Base-by-base conservation (phyloP, 2,329 filamentous ascomycete genomes). In the Bisporella sp. region DNA sequence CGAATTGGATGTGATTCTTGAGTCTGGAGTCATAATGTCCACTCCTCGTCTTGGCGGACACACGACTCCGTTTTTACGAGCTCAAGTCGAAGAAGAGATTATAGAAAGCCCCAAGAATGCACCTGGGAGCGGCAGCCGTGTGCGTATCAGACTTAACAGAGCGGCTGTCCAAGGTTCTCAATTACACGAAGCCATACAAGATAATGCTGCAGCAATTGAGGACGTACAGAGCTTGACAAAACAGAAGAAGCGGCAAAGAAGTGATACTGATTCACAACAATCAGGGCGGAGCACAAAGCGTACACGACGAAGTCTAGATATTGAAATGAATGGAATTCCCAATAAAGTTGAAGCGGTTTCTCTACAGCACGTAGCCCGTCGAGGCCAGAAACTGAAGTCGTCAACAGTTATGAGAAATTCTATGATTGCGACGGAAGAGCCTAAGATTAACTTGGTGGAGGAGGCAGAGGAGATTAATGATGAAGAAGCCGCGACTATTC, bases 101-200 rank as follows among this genome's bases (percentile, higher is more conserved):
- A 68, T 66, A 35, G 77, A 82, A 58, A 81, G 77, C 50, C 79
- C 80, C 0, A 65, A 58, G 6, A 63, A 76, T 55, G 77, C 77
- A 11, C 79, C 78, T 1, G 79, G 78, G 2, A 81, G 77, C 55
- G 79, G 78, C 1, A 71, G 70, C 6, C 66, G 77, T 45, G 70
- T 69, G n/a, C 59, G 79, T 12, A 71, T 75, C 42, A 65, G 69
- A 48, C 64, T 69, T 0, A 48, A 75, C 0, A 59, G 62, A 57
- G 59, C 44, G 9, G 42, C 45, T 31, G 9, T 46, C 30, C 43
- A 51, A 48, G 58, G 53, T 39, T 54, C 54, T 43, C 48, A 44
- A 39, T 41, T 56, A 37, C 53, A 57, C n/a, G 41, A 46, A 37
- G 35, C 7, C 7, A 13, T 54, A 5, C 49, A 54, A 41, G 48